These are phyloP conservation scores for Pyrus pyrifolia DNA, from an alignment of 306 rosid species.

Conservation along the genomic window DNA sequence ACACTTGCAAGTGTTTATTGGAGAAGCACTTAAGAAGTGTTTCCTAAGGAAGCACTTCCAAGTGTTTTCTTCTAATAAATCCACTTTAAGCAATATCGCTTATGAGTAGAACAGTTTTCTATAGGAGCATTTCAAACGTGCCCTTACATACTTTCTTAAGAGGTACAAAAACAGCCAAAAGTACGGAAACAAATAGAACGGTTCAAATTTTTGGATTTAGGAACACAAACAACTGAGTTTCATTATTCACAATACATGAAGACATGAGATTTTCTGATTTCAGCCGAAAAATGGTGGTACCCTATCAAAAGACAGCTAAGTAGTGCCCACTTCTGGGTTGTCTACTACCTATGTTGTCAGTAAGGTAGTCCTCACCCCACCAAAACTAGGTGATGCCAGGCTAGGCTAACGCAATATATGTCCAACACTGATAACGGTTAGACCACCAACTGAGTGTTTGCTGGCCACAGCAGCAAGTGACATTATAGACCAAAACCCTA, in stretches of 20 bases:
- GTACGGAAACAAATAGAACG: neutral
- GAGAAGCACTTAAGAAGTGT: neutral
- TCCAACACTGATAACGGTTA: neutral
- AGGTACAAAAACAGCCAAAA: neutral
- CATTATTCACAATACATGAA: neutral
- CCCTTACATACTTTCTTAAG: neutral
- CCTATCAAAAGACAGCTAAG: conserved; percentile 2
- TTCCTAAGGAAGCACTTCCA: no score
- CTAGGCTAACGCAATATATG: neutral
- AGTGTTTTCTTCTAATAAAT: neutral
- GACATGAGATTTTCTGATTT: neutral
- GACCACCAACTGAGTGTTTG: conserved; percentile 16
- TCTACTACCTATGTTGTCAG: conserved; percentile 6
- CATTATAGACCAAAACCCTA: conserved; percentile 24
- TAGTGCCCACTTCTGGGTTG: neutral
- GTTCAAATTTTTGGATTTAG: neutral
- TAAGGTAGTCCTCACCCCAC: conserved; percentile 5
- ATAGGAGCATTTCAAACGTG: neutral
- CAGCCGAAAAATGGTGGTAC: neutral
- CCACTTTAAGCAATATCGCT: neutral
- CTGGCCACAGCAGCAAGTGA: conserved; percentile 25
- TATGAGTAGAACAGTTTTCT: neutral
- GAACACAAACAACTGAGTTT: neutral
- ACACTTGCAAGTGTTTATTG: neutral
- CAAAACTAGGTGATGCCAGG: no score